Evolutionary conservation across 495 filamentous ascomycete genomes (phyloP).

Genomic region (Penicillium diatomitis): DNA sequence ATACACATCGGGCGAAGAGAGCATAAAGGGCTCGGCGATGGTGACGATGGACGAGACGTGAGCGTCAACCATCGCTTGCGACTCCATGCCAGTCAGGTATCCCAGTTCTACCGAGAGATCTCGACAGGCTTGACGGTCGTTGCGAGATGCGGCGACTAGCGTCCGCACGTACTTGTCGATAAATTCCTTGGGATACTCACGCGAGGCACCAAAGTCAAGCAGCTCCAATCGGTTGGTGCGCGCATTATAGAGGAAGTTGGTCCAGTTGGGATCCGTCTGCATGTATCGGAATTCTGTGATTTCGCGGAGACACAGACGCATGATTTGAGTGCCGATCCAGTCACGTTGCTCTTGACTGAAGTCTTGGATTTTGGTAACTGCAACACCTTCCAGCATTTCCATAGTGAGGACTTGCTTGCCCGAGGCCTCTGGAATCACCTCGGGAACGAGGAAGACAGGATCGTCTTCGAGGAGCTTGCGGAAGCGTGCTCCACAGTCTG

Average conservation of each 20-base stretch:
- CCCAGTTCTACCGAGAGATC: constrained; percentile 72
- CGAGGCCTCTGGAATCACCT: constrained; percentile 67
- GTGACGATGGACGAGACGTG: constrained; percentile 75
- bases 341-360: constrained; percentile 77
- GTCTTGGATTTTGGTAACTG: constrained; percentile 71
- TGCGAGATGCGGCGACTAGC: constrained; percentile 64
- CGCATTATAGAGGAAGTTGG: constrained; percentile 93
- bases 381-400: constrained; percentile 77
- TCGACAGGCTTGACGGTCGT: constrained; percentile 53
- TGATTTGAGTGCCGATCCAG: constrained; percentile 83
- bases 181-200: constrained; percentile 75
- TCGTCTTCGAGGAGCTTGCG: constrained; percentile 61
- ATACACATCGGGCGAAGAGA: constrained; percentile 69
- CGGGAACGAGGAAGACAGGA: constrained; percentile 69
- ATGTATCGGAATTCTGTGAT: constrained; percentile 92
- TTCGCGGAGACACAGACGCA: constrained; percentile 87
- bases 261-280: constrained; percentile 99
- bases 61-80: constrained; percentile 72
- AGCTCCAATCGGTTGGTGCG: constrained; percentile 69
- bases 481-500: constrained; percentile 67
- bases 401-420: constrained; percentile 87
- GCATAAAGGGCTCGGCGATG: constrained; percentile 83
- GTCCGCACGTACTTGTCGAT: constrained; percentile 68
- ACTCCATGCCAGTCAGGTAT: constrained; percentile 87
- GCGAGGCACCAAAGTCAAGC: constrained; percentile 88